Evolutionary conservation across 345 rosid species (phyloP), one percentile per base, ranked within the genome.

Genomic region (Eucalyptus curtisii): DNA sequence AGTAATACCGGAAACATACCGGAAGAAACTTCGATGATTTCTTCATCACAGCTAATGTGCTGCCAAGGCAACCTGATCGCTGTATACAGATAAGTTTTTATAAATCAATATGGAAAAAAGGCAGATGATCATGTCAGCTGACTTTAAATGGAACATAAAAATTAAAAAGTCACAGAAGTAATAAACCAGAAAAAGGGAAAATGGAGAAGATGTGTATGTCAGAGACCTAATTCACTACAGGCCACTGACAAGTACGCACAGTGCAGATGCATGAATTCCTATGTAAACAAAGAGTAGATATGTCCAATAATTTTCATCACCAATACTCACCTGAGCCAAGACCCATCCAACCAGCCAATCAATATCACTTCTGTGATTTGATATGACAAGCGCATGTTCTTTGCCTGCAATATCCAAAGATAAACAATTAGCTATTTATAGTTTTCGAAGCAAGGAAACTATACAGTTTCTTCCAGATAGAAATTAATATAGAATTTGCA

Each of bases 321-420:
- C 2, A 31, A 20, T 13, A 33, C 85, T 89, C 86, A 98, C 99
- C 99, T 98, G 96, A 93, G 99, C 99, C 91, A 94, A 89, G 87
- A 95, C 88, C 99, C 99, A 98, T 89, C 99, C 99, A 79, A 98
- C 96, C 90, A 98, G 97, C 99, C 99, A 96, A 89, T 97, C 99
- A 86, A 98, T 94, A 89, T 97, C 99, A 86, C 99, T 97, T 87
- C 89, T 95, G 92, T 98, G 99, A 91, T 98, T 98, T 92, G 94
- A 91, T 53, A 95, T 88, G 71, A 96, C 93, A 91, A 98, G 96
- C 10, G 98, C 98, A 90, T 96, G 99, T 87, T 97, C 99, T 91
- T 95, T 96, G 48, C 99, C 99, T 98, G 93, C 50, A 88, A 81
- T 42, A 89, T 15, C n/a, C 45, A 47, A 59, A 31, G 49, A 55